These are phyloP conservation scores for Clonostachys rosea DNA, from an alignment of 2,329 filamentous ascomycete species.

Conservation along the genomic window DNA sequence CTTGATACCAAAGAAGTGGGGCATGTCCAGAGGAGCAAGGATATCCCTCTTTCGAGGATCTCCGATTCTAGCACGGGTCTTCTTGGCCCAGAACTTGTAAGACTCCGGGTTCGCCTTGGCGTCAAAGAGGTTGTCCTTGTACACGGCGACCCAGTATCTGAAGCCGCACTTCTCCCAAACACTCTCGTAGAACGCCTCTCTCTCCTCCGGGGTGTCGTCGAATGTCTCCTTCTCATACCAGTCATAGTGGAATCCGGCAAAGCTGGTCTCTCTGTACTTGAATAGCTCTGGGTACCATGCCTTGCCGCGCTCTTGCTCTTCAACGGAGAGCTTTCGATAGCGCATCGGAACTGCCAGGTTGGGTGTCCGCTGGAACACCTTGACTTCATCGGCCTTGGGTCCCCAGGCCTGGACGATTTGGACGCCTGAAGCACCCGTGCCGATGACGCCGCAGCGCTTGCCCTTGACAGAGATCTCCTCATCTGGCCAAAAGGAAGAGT, in stretches of 20 bases:
- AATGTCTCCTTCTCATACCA: constrained; percentile 49
- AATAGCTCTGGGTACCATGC: constrained; percentile 45
- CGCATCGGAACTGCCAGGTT: constrained; percentile 62
- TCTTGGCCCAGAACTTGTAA: constrained; percentile 51
- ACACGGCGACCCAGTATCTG: constrained; percentile 46
- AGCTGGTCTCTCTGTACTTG: constrained; percentile 42
- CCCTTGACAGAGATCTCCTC: constrained; percentile 48
- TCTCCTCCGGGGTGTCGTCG: constrained; percentile 44
- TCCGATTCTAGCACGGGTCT: constrained; percentile 41
- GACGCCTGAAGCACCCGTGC: constrained; percentile 60
- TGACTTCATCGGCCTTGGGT: constrained; percentile 43
- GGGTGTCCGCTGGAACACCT: constrained; percentile 63
- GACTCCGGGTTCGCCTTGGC: constrained; percentile 42
- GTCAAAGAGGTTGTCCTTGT: constrained; percentile 44
- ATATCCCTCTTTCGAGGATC: constrained; percentile 43
- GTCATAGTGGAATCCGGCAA: constrained; percentile 56
- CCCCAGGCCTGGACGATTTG: constrained; percentile 60
- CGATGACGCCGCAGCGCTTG: constrained; percentile 58
- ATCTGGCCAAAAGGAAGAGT: constrained; percentile 58
- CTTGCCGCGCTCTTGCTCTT: constrained; percentile 35
- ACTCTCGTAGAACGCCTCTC: constrained; percentile 40
- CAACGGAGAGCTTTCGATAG: constrained; percentile 29
- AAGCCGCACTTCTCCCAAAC: constrained; percentile 47
- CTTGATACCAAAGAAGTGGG: constrained; percentile 51
- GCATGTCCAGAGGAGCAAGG: constrained; percentile 45